These are phyloP conservation scores for Otatea glauca DNA, from an alignment of 176 grass and related monocot genomes.

Conservation along the genomic window DNA sequence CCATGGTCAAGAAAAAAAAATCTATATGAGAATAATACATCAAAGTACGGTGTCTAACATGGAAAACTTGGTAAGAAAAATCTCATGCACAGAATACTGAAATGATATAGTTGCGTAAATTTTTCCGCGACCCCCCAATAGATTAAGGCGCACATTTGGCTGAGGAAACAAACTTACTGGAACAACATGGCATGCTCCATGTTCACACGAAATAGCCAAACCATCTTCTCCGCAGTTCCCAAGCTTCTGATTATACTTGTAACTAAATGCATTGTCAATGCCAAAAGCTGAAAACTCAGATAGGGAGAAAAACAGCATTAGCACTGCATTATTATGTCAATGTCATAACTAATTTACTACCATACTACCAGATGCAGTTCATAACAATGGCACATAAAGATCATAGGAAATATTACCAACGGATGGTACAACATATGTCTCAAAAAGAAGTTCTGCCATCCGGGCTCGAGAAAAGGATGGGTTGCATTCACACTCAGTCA, in stretches of 20 bases:
- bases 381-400: conserved; percentile 46
- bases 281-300: conserved; percentile 77
- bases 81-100: conserved; percentile 15
- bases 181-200: conserved; percentile 82
- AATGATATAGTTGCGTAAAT: neutral
- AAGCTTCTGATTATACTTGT: conserved; percentile 93
- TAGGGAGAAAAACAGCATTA: conserved; percentile 15
- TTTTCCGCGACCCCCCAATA: conserved; percentile 1
- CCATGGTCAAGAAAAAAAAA: conserved; percentile 8
- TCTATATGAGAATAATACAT: conserved; percentile 4
- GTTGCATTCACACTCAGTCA: conserved; percentile 97
- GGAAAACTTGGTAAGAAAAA: neutral
- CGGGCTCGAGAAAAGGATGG: conserved; percentile 85
- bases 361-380: conserved; percentile 23
- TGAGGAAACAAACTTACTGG: conserved; percentile 69
- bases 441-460: conserved; percentile 98
- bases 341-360: neutral
- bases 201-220: conserved; percentile 77
- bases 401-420: conserved; percentile 63
- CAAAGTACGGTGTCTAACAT: conserved; percentile 17
- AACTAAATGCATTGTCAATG: conserved; percentile 83
- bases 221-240: conserved; percentile 94
- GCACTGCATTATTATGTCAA: conserved; percentile 4
- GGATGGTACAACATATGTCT: conserved; percentile 91
- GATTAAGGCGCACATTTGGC: neutral